These are phyloP conservation scores for Pichia deserticola DNA, from an alignment of 805 yeast genomes.

Conservation along the genomic window DNA sequence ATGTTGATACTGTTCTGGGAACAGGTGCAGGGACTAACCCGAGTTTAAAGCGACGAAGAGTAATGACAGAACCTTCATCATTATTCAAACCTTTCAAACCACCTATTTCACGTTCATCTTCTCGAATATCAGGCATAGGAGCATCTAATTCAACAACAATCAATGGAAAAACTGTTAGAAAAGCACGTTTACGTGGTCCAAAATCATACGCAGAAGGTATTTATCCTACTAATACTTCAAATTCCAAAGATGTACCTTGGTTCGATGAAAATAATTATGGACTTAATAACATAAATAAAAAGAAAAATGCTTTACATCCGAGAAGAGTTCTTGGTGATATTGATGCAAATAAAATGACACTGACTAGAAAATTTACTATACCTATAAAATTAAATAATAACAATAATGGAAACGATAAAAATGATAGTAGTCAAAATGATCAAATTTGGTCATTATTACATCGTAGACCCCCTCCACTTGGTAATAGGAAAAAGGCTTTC, in stretches of 20 bases:
- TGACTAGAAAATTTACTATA: conserved; percentile 47
- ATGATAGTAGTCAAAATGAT: no score
- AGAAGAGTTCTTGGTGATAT: conserved; percentile 40
- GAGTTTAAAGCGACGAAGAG: conserved; percentile 47
- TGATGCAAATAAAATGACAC: conserved; percentile 32
- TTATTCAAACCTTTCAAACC: conserved; percentile 64
- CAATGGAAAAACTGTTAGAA: conserved; percentile 14
- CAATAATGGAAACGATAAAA: conserved; percentile 15
- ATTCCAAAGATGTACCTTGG: conserved; percentile 4
- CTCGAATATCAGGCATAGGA: conserved; percentile 7
- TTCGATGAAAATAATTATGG: conserved; percentile 18
- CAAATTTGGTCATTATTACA: conserved; percentile 16
- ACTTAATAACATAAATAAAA: conserved; percentile 21
- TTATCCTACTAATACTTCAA: conserved; percentile 24
- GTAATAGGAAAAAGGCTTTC: conserved; percentile 62
- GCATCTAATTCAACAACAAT: neutral
- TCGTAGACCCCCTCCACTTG: conserved; percentile 67
- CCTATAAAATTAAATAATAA: conserved; percentile 42
- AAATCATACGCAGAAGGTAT: conserved; percentile 34
- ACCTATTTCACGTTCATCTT: conserved; percentile 36
- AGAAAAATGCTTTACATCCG: conserved; percentile 56
- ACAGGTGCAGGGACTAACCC: conserved; percentile 64
- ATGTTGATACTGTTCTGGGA: conserved; percentile 39
- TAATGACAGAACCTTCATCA: conserved; percentile 42
- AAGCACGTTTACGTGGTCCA: conserved; percentile 29